Base-by-base conservation (phyloP, 148 eudicot species). In the Dianthus caryophyllus region DNA sequence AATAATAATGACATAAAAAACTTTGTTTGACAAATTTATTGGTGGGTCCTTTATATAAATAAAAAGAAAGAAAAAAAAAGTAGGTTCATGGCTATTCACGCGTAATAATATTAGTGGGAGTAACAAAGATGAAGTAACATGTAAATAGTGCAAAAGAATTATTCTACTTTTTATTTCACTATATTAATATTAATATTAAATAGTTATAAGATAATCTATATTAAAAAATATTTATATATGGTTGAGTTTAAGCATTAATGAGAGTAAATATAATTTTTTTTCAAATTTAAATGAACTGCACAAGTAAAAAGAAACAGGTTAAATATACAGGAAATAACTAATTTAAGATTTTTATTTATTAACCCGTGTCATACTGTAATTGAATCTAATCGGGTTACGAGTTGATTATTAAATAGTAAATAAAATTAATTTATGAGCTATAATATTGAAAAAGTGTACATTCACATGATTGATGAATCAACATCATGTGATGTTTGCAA, bases 91-190 rank as follows among this genome's bases (percentile, higher is more conserved):
- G 52, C 21, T 10, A 8, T 18, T 68, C 80, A 77, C 72, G 80
- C 76, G 65, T 57, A 77, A 77, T 57, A 77, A 77, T 66, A 71
- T 67, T 76, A 55, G 26, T 63, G 52, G 75, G 44, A 24, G 69
- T 51, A 43, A 25, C 25, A 6, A 10, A 8, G 43, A 17, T 16
- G 52, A 55, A 49, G 36, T 8, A 46, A 9, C 54, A 50, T 12
- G 14, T 47, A 29, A 36, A 25, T 52, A 69, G 39, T 62, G 53
- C 30, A 51, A 13, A 63, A 30, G 2, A 38, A 33, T 31, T 16
- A 16, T 10, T 39, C 15, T 55, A 11, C 4, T 38, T 64, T 53
- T 44, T 21, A 54, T 46, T 59, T 18, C 64, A 68, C 68, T 53
- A 74, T 62, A 46, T 9, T 36, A 12, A 51, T 18, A 2, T 46